These are phyloP conservation scores for Pythium angustatum DNA, from an alignment of 352 stramenopile species.

Conservation along the genomic window DNA sequence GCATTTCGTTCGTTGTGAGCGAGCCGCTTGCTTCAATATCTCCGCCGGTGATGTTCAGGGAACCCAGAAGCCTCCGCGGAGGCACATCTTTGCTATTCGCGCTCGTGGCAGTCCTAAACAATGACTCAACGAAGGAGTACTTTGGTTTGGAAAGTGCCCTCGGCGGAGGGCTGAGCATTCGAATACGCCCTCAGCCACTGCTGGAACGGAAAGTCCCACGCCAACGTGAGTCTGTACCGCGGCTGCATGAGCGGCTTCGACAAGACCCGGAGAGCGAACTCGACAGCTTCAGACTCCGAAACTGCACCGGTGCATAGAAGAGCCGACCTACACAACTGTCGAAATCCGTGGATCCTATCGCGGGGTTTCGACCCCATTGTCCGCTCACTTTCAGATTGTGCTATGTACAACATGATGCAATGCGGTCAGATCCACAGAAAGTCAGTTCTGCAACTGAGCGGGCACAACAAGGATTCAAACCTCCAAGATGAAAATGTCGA, in stretches of 20 bases:
- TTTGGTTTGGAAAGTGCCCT: background rate
- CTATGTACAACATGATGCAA: too few species aligned
- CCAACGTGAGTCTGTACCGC: slow-evolving; percentile 1
- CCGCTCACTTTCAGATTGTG: background rate
- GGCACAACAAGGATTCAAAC: background rate
- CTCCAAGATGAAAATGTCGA: slow-evolving; percentile 16
- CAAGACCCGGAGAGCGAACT: background rate
- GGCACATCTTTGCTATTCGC: background rate
- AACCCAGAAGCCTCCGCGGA: background rate
- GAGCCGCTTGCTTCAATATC: background rate
- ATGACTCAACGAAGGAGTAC: background rate
- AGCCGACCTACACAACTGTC: slow-evolving; percentile 1
- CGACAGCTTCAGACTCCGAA: background rate
- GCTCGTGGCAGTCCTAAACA: background rate
- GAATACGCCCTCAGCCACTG: background rate
- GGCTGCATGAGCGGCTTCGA: background rate
- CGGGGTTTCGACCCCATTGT: slow-evolving; percentile 1
- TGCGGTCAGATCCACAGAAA: background rate
- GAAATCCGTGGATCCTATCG: background rate
- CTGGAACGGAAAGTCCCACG: slow-evolving; percentile 3
- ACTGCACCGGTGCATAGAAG: slow-evolving; percentile 3
- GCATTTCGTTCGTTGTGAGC: background rate
- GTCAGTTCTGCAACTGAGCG: background rate
- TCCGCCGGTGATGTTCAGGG: background rate
- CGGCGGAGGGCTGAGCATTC: background rate